Percentiles rank a stretch among this genome's conserved stretches.
phyloP scores from a whole-genome alignment of 2,329 filamentous ascomycete species.

The Scorias spongiosa region DNA sequence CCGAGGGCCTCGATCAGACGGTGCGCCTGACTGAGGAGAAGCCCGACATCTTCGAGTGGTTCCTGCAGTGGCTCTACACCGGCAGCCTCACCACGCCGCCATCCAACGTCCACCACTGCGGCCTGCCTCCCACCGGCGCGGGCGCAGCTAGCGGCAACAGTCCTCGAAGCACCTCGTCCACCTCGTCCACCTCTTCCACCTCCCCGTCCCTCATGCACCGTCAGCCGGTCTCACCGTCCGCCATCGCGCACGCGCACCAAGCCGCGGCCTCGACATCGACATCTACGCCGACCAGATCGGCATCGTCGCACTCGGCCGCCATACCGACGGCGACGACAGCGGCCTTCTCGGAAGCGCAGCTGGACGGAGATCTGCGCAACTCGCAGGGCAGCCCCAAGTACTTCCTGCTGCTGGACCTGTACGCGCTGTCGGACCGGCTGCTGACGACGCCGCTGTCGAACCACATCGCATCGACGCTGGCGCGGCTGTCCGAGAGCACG shows the following conservation, averaged over 20 bases:
- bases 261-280: constrained; percentile 3
- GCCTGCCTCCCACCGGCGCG: not conserved
- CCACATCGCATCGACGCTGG: constrained; percentile 27
- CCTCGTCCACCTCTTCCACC: constrained; percentile 1
- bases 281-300: constrained; percentile 1
- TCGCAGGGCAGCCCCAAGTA: constrained; percentile 33
- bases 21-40: constrained; percentile 30
- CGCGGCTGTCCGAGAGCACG: constrained; percentile 30
- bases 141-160: constrained; percentile 3
- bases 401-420: constrained; percentile 34
- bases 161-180: not conserved
- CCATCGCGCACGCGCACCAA: not conserved
- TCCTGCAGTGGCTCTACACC: constrained; percentile 37
- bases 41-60: constrained; percentile 33
- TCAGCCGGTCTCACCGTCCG: not conserved
- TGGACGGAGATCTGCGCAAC: constrained; percentile 26
- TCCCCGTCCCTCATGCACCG: constrained; percentile 1
- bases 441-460: constrained; percentile 31
- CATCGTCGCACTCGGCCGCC: constrained; percentile 1
- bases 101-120: constrained; percentile 1
- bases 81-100: constrained; percentile 18
- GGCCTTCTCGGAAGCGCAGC: constrained; percentile 5
- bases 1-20: constrained; percentile 27
- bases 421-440: constrained; percentile 32
- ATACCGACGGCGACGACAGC: not conserved